Evolutionary conservation across 169 alveolate genomes (phyloP), one percentile per base, ranked within the genome.

Genomic region (Cryptosporidium sp.): DNA sequence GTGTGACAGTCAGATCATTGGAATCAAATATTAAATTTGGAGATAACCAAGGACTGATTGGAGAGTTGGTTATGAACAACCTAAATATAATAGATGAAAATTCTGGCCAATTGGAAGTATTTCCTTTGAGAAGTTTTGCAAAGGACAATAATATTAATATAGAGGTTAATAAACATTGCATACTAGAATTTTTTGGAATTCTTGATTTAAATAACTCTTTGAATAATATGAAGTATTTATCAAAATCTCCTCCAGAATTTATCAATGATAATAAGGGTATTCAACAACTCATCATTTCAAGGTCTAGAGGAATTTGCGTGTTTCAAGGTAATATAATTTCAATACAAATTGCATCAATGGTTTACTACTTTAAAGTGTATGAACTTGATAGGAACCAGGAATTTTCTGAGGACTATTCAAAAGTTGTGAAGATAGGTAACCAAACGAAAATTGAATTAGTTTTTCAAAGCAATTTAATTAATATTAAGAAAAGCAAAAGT

Each of bases 241-340:
- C 21, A n/a, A 58, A 33, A 1, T 48, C 37, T 1, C 48, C 42
- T 60, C 86, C 86, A 58, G 71, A 75, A 23, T 61, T 31, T 23
- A 58, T 75, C 16, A 75, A 58, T 21, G 56, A 33, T 31, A 75
- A 75, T 10, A 60, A 53, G 21, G 33, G 45, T 61, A 61, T 60
- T 39, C 86, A 61, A 39, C 70, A 75, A 58, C 18, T 75, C 29
- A 56, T 75, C 7, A 75, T 75, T 31, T 53, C 86, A 75, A 53
- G 86, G 6, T 58, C 73, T 26, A 75, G 86, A 35, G 86, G 86
- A 29, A 23, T n/a, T 9, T 56, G 73, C 26, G 72, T 75, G 21
- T 75, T 75, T 33, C 67, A 75, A 58, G 86, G 86, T 14, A 75
- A 75, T 60, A 35, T 75, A 37, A 75, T 75, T 56, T 9, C 86